A percentile compares a stretch with the other conserved stretches of the same genome.
phyloP scores from a whole-genome alignment of 805 yeast genomes.

The Yarrowia yakushimensis region DNA sequence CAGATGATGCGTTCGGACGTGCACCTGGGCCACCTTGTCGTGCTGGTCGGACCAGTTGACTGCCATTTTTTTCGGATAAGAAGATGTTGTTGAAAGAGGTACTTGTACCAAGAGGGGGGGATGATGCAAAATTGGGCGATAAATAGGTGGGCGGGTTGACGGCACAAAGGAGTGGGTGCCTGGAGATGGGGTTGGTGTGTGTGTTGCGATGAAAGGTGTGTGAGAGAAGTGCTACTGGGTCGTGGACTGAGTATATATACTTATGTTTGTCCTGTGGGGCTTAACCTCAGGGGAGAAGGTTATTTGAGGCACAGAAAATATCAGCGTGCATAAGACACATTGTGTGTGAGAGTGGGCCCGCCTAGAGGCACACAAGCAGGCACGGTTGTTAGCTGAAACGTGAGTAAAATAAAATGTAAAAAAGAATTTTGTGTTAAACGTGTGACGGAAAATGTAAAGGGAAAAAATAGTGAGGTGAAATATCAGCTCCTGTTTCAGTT shows the following conservation, averaged over 20 bases:
- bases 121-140: not conserved
- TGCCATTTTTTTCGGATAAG: not conserved
- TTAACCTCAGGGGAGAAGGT: constrained; percentile 15
- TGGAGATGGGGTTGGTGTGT: not conserved
- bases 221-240: not conserved
- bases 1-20: constrained; percentile 17
- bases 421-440: no score
- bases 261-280: constrained; percentile 5
- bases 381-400: not conserved
- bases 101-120: not conserved
- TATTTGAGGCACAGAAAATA: not conserved
- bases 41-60: constrained; percentile 20
- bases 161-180: constrained; percentile 22
- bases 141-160: not conserved
- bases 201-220: not conserved
- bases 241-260: not conserved
- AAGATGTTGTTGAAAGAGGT: not conserved
- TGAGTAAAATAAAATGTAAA: not conserved
- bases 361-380: constrained; percentile 1
- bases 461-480: not conserved
- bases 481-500: not conserved
- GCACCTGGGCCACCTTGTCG: constrained; percentile 18
- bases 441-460: not conserved
- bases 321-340: not conserved
- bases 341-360: not conserved